Base-by-base conservation (phyloP, 306 rosid genomes). In the Castanea mollissima region DNA sequence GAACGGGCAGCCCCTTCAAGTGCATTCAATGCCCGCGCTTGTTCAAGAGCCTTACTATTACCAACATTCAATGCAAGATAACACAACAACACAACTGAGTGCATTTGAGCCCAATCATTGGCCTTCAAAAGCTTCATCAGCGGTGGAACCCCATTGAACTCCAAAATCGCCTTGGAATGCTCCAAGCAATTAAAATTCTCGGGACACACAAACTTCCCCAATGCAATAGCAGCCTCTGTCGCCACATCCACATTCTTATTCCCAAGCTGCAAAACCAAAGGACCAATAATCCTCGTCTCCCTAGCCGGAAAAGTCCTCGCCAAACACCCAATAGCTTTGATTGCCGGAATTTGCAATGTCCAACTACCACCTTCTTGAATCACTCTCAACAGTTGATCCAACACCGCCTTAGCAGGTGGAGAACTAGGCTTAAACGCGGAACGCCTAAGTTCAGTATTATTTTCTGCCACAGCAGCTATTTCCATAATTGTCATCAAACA, bases 401-500 rank as follows among this genome's bases (percentile, higher is more conserved):
- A 60, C 56, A 94, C 90, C 0, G 92, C 97, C 80, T 91, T 92
- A 1, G 97, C 92, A 0, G 94, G 93, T 0, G 89, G 92, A 0
- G 97, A 87, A 11, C 81, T 90, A 12, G 87, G 80, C 90, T 91
- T 94, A 34, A 94, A 94, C 13, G 97, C 95, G 3, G 74, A 84
- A 62, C 97, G 82, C 78, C 97, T 86, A 65, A 94, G 89, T 64
- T 90, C 97, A 6, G 93, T 72, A 76, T 83, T 86, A 23, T 78
- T 74, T 76, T 92, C 97, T 0, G 97, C 97, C 29, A 90, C 94
- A 0, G 85, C 85, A 0, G 97, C 85, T 54, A 92, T 90, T 89
- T 95, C 99, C 95, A 84, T 91, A 62, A 92, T 75, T 51, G 97
- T 88, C 94, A 88, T 92, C 80, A 95, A 87, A 82, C 96, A 92